Base-by-base conservation (phyloP, 306 rosid species). In the Oxytropis ochrocephala region DNA sequence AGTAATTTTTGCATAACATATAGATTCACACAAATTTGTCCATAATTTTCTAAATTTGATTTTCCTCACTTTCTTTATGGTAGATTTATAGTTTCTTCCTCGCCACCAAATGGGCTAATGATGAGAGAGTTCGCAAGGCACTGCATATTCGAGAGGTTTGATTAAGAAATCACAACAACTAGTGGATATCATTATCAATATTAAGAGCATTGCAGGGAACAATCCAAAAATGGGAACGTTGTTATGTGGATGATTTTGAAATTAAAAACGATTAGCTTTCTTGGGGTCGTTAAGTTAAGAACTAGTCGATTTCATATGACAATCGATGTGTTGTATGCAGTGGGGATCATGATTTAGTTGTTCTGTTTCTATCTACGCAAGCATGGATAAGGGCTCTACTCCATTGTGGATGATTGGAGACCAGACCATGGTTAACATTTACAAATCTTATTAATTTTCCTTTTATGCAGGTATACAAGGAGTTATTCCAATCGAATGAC, bases 141-240 rank as follows among this genome's bases (percentile, higher is more conserved):
- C 70, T 80, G 17, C 78, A 80, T 65, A 30, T 75, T 70, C 70
- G 75, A 33, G 64, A 80, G 84, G 80, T 80, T n/a, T n/a, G n/a
- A n/a, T n/a, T n/a, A 27, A 6, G 11, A 32, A 53, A 10, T 35
- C 9, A 29, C 13, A 4, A 6, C 12, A 14, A 8, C 21, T 42
- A 69, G 8, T 51, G 13, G 5, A 39, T 41, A 19, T 51, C 30
- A 66, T 13, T 14, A 56, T 13, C n/a, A 55, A 30, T 11, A 18
- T 19, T 14, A 8, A 24, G 64, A 41, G 11, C 42, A 7, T 6
- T 42, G 64, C 66, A 80, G 84, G 84, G 80, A 50, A 49, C 64
- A 7, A 41, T 14, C 50, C 49, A 62, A 5, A 16, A 57, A 42
- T 80, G 84, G 84, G 0, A 8, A 21, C 84, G 78, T 0, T 75